Percentiles rank a stretch among this genome's conserved stretches.
Conservation (phyloP, 305 asterid genomes). For the Solanum hybrid region DNA sequence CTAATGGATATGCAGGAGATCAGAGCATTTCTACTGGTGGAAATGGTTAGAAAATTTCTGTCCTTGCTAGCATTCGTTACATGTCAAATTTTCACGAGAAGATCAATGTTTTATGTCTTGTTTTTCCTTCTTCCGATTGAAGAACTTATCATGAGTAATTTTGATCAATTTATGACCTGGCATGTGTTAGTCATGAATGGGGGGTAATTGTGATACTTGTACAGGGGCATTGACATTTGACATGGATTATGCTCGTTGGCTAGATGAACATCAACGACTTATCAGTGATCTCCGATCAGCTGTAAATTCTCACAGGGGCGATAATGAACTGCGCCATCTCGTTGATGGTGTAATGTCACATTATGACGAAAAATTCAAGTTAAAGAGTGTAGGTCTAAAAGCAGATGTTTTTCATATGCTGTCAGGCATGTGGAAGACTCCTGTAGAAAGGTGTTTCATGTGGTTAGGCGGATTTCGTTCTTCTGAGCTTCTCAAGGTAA, state of each 20-base stretch:
- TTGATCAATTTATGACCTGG: not conserved
- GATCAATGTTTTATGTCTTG: not conserved
- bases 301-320: slow-evolving; percentile 49
- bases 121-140: not conserved
- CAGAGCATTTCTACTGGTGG: slow-evolving; percentile 40
- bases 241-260: slow-evolving; percentile 77
- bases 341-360: slow-evolving; percentile 83
- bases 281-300: slow-evolving; percentile 62
- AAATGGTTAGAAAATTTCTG: slow-evolving; percentile 36
- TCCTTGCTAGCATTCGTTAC: not conserved
- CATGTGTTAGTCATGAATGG: not conserved
- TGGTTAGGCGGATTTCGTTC: slow-evolving; percentile 98
- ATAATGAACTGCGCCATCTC: slow-evolving; percentile 49
- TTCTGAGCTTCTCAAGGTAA: slow-evolving; percentile 86
- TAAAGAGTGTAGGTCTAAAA: slow-evolving; percentile 57
- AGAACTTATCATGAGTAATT: not conserved
- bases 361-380: slow-evolving; percentile 60
- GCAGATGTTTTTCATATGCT: slow-evolving; percentile 86
- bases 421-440: slow-evolving; percentile 97
- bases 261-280: slow-evolving; percentile 67
- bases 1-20: slow-evolving; percentile 42
- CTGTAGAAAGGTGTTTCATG: slow-evolving; percentile 93
- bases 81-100: not conserved
- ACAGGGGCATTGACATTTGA: slow-evolving; percentile 73
- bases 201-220: not conserved